These are phyloP conservation scores for Suillus spraguei DNA, from an alignment of 768 basidiomycete species.

Conservation along the genomic window DNA sequence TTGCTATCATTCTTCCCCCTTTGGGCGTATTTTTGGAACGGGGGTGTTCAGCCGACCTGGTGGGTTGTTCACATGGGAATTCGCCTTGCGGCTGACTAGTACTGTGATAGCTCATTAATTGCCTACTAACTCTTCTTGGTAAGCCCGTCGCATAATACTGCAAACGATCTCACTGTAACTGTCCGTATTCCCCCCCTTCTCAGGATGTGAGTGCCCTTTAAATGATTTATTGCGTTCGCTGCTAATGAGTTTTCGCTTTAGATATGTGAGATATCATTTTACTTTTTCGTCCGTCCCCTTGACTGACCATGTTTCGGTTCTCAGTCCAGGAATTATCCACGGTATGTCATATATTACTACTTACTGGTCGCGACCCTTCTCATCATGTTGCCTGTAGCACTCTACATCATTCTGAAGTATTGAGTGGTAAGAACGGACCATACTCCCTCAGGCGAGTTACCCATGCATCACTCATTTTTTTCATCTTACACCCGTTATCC, in stretches of 20 bases:
- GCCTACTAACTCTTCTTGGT: constrained; percentile 76
- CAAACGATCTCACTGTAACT: neutral
- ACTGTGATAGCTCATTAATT: constrained; percentile 59
- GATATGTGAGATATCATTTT: neutral
- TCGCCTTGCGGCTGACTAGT: neutral
- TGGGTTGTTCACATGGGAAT: constrained; percentile 37
- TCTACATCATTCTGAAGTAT: constrained; percentile 84
- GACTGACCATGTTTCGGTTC: constrained; percentile 14
- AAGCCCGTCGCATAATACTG: constrained; percentile 25
- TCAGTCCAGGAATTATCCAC: constrained; percentile 79
- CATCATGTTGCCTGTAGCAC: constrained; percentile 43
- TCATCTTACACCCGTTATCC: neutral
- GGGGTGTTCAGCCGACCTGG: constrained; percentile 78
- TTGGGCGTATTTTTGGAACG: constrained; percentile 88
- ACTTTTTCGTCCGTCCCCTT: constrained; percentile 4
- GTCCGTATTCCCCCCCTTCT: neutral
- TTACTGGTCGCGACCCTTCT: constrained; percentile 12
- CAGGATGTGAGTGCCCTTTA: constrained; percentile 54
- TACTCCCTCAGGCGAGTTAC: neutral
- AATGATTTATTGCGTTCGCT: neutral
- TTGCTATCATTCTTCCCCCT: constrained; percentile 78
- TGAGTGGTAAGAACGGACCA: constrained; percentile 26
- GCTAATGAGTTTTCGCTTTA: neutral
- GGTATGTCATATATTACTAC: constrained; percentile 34
- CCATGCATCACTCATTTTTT: no score